Conservation (phyloP, 148 eudicot genomes). For the Gaultheria prostrata region DNA sequence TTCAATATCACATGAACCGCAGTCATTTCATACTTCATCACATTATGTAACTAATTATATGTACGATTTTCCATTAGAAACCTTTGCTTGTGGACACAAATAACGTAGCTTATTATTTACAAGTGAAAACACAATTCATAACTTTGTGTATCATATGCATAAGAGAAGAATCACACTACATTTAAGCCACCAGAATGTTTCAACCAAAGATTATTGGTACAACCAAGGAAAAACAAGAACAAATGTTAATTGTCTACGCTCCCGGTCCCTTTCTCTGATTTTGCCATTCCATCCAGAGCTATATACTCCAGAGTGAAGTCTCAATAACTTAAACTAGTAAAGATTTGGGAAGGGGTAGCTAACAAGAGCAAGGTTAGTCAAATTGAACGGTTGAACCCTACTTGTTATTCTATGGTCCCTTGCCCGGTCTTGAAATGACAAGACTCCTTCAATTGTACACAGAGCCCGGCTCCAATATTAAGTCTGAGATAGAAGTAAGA, state of each 20-base stretch:
- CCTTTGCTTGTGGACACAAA: neutral
- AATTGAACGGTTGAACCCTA: no score
- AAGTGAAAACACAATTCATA: neutral
- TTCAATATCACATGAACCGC: neutral
- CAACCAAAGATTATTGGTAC: neutral
- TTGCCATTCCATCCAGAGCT: neutral
- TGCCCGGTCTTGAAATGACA: neutral
- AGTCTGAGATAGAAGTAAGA: neutral
- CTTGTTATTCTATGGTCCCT: neutral
- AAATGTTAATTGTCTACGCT: no score
- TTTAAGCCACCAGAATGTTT: neutral
- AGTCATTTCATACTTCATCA: neutral
- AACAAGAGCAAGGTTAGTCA: neutral
- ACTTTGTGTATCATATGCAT: neutral
- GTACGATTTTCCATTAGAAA: neutral
- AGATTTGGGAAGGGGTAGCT: neutral
- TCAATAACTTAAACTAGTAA: neutral
- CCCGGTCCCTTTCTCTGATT: no score
- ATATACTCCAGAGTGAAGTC: neutral
- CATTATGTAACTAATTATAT: neutral
- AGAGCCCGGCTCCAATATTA: neutral
- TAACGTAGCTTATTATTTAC: neutral
- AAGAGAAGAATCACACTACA: slow-evolving; percentile 3
- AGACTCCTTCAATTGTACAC: neutral
- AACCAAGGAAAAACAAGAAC: neutral